These are phyloP conservation scores for Vaccinium macrocarpon DNA, from an alignment of 148 eudicot genomes.

Conservation along the genomic window DNA sequence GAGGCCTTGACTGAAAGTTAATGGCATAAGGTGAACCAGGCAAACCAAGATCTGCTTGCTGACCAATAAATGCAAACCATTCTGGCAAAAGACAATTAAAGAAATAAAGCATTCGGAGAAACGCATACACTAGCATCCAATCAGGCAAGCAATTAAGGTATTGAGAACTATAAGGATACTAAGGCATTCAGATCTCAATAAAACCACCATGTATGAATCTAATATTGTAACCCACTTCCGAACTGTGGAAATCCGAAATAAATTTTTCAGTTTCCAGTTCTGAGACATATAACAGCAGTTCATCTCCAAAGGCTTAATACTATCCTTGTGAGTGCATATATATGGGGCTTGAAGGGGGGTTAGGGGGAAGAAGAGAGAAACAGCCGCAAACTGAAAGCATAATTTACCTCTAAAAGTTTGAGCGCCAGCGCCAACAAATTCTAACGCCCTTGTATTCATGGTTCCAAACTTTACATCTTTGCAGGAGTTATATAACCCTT, in stretches of 20 bases:
- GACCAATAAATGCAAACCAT: constrained; percentile 70
- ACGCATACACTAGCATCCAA: not conserved
- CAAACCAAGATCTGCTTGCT: constrained; percentile 47
- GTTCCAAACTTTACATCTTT: constrained; percentile 72
- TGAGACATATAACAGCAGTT: not conserved
- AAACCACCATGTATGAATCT: not conserved
- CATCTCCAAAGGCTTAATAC: not conserved
- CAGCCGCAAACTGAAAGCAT: constrained; percentile 14
- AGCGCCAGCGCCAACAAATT: constrained; percentile 70
- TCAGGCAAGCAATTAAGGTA: not conserved
- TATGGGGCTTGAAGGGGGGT: not conserved
- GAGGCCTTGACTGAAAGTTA: constrained; percentile 45
- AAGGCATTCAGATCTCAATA: constrained; percentile 4
- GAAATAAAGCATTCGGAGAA: not conserved
- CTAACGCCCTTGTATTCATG: constrained; percentile 73
- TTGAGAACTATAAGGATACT: not conserved
- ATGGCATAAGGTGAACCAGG: constrained; percentile 83
- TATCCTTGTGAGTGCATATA: not conserved
- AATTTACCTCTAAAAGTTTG: constrained; percentile 48
- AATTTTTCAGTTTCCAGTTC: not conserved
- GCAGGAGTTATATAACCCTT: constrained; percentile 59
- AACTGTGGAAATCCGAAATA: not conserved
- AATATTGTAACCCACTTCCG: not conserved
- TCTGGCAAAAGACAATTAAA: constrained; percentile 31
- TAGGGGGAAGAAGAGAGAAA: not conserved